Conservation (phyloP, 2,329 filamentous ascomycete species). For the Colletotrichum sp. region DNA sequence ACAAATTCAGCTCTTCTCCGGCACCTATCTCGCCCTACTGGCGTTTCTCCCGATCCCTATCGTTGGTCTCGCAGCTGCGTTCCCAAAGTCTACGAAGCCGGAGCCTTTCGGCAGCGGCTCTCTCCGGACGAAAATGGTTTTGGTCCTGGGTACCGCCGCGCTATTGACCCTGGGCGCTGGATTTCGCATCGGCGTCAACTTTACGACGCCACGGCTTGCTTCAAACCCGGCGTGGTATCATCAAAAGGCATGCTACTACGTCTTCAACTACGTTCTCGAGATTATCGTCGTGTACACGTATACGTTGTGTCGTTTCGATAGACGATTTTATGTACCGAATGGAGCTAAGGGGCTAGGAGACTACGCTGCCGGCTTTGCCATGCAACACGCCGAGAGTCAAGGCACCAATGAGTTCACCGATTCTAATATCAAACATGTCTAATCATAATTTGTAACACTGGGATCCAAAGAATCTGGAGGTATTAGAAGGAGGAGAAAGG, state of each 20-base stretch:
- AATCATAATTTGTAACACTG: rapidly evolving
- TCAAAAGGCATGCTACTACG: background rate
- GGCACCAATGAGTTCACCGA: rapidly evolving
- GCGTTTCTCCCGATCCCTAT: background rate
- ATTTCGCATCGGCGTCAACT: background rate
- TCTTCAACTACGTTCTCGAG: background rate
- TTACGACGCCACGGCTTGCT: background rate
- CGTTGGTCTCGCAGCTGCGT: background rate
- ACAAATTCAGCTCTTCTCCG: background rate
- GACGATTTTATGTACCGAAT: background rate
- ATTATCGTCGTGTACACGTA: background rate
- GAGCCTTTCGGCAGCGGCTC: background rate
- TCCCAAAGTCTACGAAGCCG: background rate
- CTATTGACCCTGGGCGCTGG: background rate
- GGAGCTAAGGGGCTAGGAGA: background rate
- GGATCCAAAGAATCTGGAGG: no score
- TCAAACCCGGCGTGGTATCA: background rate
- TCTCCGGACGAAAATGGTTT: background rate
- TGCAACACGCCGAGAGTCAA: background rate
- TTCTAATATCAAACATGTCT: rapidly evolving
- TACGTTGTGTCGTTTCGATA: background rate
- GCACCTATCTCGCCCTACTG: background rate
- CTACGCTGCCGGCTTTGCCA: background rate
- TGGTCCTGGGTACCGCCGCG: background rate
- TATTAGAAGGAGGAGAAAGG: no score